Evolutionary conservation across 192 early-diverging fungal genomes (phyloP).

Genomic region (Coemansia interrupta): DNA sequence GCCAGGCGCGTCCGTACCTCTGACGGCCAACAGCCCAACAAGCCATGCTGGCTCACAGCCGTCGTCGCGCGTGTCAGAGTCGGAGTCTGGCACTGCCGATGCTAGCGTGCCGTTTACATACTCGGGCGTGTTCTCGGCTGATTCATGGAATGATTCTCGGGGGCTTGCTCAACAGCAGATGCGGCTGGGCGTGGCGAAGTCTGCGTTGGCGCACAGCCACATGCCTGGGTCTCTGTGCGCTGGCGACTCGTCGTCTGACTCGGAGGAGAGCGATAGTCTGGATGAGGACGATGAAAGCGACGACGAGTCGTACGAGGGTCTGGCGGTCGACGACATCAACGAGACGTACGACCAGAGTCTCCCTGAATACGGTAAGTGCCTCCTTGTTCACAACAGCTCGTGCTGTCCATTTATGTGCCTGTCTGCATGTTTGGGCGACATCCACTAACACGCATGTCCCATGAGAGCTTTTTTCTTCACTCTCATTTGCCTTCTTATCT

Average conservation of each 20-base stretch:
- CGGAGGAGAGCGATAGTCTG: slow-evolving; percentile 20
- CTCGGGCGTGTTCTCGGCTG: slow-evolving; percentile 44
- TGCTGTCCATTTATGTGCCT: background rate
- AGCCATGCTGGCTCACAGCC: slow-evolving; percentile 2
- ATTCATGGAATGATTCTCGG: slow-evolving; percentile 11
- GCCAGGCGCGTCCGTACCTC: slow-evolving; percentile 8
- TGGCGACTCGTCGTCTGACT: slow-evolving; percentile 13
- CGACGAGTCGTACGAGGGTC: slow-evolving; percentile 44
- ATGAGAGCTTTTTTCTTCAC: background rate
- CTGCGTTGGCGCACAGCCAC: slow-evolving; percentile 17
- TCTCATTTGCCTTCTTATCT: background rate
- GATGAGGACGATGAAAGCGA: slow-evolving; percentile 29
- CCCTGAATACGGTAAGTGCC: slow-evolving; percentile 42
- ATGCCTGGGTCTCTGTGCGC: slow-evolving; percentile 30
- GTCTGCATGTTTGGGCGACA: slow-evolving; percentile 4
- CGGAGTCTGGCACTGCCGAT: slow-evolving; percentile 5
- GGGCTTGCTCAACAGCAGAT: background rate
- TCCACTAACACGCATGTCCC: background rate
- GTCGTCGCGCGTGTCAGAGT: slow-evolving; percentile 9
- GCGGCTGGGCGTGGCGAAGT: slow-evolving; percentile 11
- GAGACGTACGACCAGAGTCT: slow-evolving; percentile 51
- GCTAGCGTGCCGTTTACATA: slow-evolving; percentile 45
- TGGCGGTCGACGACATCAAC: slow-evolving; percentile 53
- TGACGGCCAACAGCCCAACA: background rate
- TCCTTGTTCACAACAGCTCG: background rate